These are phyloP conservation scores for Ampelocalamus luodianensis DNA, from an alignment of 176 grass and related monocot species.

Conservation along the genomic window DNA sequence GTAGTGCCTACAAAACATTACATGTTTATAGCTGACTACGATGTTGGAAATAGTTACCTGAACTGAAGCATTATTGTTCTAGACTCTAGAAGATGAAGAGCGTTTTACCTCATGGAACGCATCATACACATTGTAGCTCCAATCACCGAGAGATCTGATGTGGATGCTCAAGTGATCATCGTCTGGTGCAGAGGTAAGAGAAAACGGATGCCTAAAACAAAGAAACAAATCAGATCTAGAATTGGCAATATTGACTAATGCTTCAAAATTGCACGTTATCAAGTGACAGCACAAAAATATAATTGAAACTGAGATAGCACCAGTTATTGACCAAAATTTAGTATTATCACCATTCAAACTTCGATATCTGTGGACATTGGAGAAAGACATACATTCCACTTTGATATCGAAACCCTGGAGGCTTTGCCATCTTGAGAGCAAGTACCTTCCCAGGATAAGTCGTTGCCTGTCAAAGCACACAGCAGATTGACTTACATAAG, in stretches of 20 bases:
- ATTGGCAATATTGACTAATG: not conserved
- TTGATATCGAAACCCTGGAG: conserved; percentile 51
- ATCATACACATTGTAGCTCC: conserved; percentile 73
- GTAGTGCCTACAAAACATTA: conserved; percentile 46
- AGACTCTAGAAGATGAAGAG: not conserved
- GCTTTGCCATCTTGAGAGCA: conserved; percentile 63
- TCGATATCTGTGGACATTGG: conserved; percentile 66
- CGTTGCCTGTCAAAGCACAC: conserved; percentile 48
- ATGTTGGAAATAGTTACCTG: conserved; percentile 9
- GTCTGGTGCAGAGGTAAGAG: conserved; percentile 73
- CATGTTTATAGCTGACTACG: not conserved
- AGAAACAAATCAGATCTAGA: not conserved
- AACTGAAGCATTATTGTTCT: not conserved
- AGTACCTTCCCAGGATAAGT: conserved; percentile 66
- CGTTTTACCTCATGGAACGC: conserved; percentile 60
- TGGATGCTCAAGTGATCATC: conserved; percentile 73
- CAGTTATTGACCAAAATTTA: not conserved
- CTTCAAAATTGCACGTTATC: not conserved
- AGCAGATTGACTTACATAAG: not conserved
- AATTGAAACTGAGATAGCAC: not conserved
- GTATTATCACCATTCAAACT: conserved; percentile 63
- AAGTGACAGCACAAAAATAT: conserved; percentile 6
- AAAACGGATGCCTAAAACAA: conserved; percentile 69
- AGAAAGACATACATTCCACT: conserved; percentile 82
- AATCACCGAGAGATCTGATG: conserved; percentile 75